Conservation (phyloP, 805 yeast species). For the Barnettozyma siamensis region DNA sequence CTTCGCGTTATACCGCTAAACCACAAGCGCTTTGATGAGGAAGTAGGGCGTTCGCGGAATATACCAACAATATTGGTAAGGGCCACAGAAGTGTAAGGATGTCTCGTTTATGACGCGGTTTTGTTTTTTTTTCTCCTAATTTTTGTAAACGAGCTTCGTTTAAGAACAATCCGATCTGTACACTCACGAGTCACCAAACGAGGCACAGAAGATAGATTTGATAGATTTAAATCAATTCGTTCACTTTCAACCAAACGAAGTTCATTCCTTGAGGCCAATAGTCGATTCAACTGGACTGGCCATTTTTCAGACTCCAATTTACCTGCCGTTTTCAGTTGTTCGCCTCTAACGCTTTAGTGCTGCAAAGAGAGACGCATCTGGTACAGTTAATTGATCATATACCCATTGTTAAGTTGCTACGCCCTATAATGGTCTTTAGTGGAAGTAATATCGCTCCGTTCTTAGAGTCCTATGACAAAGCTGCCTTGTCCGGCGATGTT, state of each 20-base stretch:
- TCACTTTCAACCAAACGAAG: not conserved
- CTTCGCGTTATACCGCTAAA: constrained; percentile 53
- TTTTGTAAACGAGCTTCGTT: not conserved
- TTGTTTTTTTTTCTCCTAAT: too few species aligned
- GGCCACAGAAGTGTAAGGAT: not conserved
- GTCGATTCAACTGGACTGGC: constrained; percentile 18
- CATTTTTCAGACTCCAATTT: not conserved
- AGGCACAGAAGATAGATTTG: not conserved
- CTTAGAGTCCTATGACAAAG: constrained; percentile 10
- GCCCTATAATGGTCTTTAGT: constrained; percentile 2
- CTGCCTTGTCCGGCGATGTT: not conserved
- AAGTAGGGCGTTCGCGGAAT: too few species aligned
- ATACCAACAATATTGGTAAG: not conserved
- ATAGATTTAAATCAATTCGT: not conserved
- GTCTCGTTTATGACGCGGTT: not conserved
- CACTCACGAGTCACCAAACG: not conserved
- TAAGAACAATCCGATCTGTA: too few species aligned
- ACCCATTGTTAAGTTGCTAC: not conserved
- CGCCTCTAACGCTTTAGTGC: not conserved
- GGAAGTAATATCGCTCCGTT: constrained; percentile 10
- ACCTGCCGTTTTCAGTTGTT: too few species aligned
- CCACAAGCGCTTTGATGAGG: constrained; percentile 37
- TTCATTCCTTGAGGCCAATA: not conserved
- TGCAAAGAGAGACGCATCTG: not conserved
- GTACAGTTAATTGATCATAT: not conserved